phyloP scores from a whole-genome alignment of 176 grass and related monocot genomes.

The Oryza meridionalis region DNA sequence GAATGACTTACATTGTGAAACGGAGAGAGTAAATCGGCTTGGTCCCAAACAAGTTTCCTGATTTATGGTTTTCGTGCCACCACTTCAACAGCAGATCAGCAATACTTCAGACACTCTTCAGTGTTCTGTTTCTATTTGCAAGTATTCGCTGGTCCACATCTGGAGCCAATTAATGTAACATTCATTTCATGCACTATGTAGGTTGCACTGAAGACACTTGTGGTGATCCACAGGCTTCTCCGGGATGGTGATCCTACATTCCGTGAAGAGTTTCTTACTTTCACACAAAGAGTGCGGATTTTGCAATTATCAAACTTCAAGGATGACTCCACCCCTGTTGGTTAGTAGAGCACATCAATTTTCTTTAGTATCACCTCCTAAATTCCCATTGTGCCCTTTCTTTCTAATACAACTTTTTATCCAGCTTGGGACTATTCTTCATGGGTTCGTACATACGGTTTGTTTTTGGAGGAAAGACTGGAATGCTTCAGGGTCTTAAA shows the following conservation, averaged over 20 bases:
- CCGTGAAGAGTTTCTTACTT: constrained; percentile 82
- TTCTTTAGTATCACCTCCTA: constrained; percentile 10
- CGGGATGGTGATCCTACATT: constrained; percentile 90
- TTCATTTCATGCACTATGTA: constrained; percentile 41
- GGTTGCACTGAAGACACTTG: constrained; percentile 90
- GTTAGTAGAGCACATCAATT: constrained; percentile 39
- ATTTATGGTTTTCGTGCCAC: neutral
- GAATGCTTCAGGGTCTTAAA: constrained; percentile 94
- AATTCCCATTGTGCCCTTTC: neutral
- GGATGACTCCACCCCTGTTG: constrained; percentile 90
- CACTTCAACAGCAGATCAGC: neutral
- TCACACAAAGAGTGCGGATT: constrained; percentile 81
- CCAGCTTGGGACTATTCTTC: constrained; percentile 95
- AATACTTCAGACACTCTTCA: neutral
- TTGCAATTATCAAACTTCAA: constrained; percentile 96
- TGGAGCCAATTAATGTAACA: constrained; percentile 31
- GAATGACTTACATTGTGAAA: too few relatives aligned
- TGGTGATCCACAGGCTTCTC: constrained; percentile 95
- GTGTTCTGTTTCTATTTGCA: constrained; percentile 11
- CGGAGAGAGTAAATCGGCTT: neutral
- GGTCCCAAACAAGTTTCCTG: neutral
- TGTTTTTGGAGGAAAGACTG: constrained; percentile 92
- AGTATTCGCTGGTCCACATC: neutral
- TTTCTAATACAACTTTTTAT: constrained; percentile 33
- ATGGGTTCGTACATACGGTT: constrained; percentile 87